These are phyloP conservation scores for Penicillium argentinense DNA, from an alignment of 495 filamentous ascomycete genomes.

Conservation along the genomic window DNA sequence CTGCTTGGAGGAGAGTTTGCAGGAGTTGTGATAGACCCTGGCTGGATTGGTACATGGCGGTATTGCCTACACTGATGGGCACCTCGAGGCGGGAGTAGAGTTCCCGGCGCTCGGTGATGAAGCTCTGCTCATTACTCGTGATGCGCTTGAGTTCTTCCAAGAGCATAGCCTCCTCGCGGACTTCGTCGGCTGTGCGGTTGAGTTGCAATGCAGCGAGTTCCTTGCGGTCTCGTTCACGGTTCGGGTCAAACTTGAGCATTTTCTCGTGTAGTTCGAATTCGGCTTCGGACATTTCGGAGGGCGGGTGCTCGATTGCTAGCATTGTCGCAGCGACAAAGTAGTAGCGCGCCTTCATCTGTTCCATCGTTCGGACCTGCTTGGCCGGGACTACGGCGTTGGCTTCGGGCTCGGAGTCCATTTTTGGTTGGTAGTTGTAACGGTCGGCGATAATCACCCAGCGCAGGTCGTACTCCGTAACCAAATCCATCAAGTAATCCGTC, in stretches of 20 bases:
- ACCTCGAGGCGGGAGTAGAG: conserved; percentile 86
- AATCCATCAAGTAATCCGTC: conserved; percentile 81
- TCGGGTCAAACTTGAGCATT: conserved; percentile 80
- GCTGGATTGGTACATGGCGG: conserved; percentile 71
- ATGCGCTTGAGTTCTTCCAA: conserved; percentile 90
- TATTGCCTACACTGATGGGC: conserved; percentile 66
- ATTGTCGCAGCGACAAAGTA: conserved; percentile 82
- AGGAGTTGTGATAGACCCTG: conserved; percentile 76
- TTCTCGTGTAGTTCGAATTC: conserved; percentile 80
- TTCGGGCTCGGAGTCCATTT: conserved; percentile 37
- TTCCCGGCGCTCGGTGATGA: conserved; percentile 84
- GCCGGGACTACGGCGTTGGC: conserved; percentile 40
- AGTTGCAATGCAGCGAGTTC: conserved; percentile 77
- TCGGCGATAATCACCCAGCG: conserved; percentile 93
- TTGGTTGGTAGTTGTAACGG: conserved; percentile 76
- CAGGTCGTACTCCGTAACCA: conserved; percentile 74
- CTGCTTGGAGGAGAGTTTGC: conserved; percentile 71
- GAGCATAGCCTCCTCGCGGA: conserved; percentile 85
- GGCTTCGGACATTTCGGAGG: conserved; percentile 77
- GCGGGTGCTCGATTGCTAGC: conserved; percentile 79
- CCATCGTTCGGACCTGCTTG: conserved; percentile 62
- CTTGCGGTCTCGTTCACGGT: conserved; percentile 75
- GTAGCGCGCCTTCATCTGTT: conserved; percentile 89
- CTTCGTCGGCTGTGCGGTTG: conserved; percentile 78
- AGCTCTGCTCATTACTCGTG: conserved; percentile 71